Conservation (phyloP, 78 protist species). For the Dictyostelium purpureum region DNA sequence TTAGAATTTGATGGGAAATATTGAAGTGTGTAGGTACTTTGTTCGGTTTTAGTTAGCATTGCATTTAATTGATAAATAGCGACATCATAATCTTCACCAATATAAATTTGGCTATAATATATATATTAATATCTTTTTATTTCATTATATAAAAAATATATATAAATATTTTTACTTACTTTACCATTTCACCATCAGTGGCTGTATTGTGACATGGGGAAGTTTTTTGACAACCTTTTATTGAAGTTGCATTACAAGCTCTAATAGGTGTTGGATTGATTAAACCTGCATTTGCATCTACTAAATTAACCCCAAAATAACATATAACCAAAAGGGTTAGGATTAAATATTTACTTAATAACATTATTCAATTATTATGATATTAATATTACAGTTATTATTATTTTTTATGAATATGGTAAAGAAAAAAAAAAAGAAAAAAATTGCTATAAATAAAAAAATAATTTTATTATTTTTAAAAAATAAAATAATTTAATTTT, state of each 20-base stretch:
- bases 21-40: conserved; percentile 34
- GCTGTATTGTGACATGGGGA: conserved; percentile 4
- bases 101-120: not conserved
- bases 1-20: conserved; percentile 27
- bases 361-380: too few species aligned
- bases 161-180: not conserved
- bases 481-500: too few species aligned
- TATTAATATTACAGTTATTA: too few species aligned
- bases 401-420: too few species aligned
- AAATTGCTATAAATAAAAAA: too few species aligned
- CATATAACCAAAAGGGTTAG: too few species aligned
- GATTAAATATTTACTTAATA: too few species aligned
- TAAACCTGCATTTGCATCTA: conserved; percentile 9
- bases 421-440: too few species aligned
- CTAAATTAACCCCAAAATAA: too few species aligned
- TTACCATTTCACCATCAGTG: not conserved
- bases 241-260: not conserved
- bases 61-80: conserved; percentile 5
- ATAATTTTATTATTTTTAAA: too few species aligned
- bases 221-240: not conserved
- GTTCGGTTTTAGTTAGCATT: not conserved
- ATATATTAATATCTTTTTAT: too few species aligned
- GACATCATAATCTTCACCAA: not conserved
- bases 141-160: not conserved
- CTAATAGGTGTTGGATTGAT: conserved; percentile 29